phyloP scores from a whole-genome alignment of 129 eudicot species.

The Helianthus annuus region DNA sequence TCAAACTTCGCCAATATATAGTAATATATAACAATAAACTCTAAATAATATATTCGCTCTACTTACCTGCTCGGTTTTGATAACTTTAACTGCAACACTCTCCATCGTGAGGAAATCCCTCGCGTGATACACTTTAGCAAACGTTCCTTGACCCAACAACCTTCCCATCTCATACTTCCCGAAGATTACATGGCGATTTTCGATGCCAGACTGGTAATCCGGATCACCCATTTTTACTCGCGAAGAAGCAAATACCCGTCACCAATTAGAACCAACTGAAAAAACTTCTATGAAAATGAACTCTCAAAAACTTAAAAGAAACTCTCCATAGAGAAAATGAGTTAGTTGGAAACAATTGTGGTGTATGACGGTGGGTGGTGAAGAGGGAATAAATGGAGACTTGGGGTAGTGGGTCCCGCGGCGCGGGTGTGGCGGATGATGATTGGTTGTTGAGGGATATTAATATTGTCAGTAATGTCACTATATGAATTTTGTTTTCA shows the following conservation, averaged over 20 bases:
- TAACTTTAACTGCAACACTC: conserved; percentile 79
- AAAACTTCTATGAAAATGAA: too few species aligned
- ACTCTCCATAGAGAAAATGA: too few species aligned
- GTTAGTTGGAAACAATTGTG: not conserved
- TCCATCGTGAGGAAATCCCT: conserved; percentile 47
- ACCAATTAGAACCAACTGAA: too few species aligned
- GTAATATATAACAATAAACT: too few species aligned
- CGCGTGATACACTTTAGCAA: conserved; percentile 79
- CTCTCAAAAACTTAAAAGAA: too few species aligned
- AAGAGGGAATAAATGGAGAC: not conserved
- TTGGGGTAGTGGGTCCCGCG: conserved; percentile 3
- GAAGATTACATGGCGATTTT: conserved; percentile 42
- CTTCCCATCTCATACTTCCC: conserved; percentile 89
- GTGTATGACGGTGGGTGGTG: conserved; percentile 8
- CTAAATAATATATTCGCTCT: too few species aligned
- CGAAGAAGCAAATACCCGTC: too few species aligned
- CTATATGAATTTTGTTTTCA: not conserved
- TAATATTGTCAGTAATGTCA: not conserved
- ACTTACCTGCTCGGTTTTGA: conserved; percentile 51
- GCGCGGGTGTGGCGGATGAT: conserved; percentile 8
- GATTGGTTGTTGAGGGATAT: conserved; percentile 21
- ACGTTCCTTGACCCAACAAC: conserved; percentile 76
- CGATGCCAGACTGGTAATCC: not conserved
- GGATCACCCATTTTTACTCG: conserved; percentile 3
- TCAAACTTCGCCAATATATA: too few species aligned